Conservation (phyloP, 164 flowering plant genomes). For the Macadamia tetraphylla region DNA sequence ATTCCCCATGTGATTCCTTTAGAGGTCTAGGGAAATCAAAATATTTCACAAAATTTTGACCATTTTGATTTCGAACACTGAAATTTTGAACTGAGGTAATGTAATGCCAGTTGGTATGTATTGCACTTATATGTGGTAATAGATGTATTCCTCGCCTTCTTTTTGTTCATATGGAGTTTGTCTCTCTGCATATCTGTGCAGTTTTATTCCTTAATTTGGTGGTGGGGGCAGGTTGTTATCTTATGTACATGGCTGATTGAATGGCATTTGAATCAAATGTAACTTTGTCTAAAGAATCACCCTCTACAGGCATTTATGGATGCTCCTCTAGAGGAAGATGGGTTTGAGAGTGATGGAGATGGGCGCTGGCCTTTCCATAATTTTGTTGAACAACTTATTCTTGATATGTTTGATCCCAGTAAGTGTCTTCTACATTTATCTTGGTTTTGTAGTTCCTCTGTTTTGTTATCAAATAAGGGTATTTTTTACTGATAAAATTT, state of each 20-base stretch:
- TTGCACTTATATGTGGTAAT: too few relatives aligned
- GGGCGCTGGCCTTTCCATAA: slow-evolving; percentile 84
- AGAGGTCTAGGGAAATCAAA: too few relatives aligned
- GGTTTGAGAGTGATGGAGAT: slow-evolving; percentile 53
- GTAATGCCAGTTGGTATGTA: too few relatives aligned
- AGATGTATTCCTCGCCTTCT: too few relatives aligned
- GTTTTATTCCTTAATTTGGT: too few relatives aligned
- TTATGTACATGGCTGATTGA: neutral
- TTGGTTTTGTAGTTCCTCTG: slow-evolving; percentile 4
- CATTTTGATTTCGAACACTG: too few relatives aligned
- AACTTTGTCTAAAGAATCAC: neutral
- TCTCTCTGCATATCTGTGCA: neutral
- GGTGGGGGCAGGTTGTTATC: neutral
- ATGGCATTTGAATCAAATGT: neutral
- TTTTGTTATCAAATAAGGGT: slow-evolving; percentile 2
- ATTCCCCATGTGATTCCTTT: too few relatives aligned
- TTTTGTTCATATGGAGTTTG: neutral
- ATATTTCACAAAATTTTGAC: too few relatives aligned
- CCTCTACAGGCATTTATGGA: slow-evolving; percentile 41
- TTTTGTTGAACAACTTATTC: slow-evolving; percentile 82
- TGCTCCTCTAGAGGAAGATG: slow-evolving; percentile 49
- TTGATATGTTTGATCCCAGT: slow-evolving; percentile 96
- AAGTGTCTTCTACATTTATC: slow-evolving; percentile 20
- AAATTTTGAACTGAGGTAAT: too few relatives aligned
- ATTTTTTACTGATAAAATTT: slow-evolving; percentile 3